phyloP scores from a whole-genome alignment of 2,329 filamentous ascomycete species.

The Elsinoe arachidis region DNA sequence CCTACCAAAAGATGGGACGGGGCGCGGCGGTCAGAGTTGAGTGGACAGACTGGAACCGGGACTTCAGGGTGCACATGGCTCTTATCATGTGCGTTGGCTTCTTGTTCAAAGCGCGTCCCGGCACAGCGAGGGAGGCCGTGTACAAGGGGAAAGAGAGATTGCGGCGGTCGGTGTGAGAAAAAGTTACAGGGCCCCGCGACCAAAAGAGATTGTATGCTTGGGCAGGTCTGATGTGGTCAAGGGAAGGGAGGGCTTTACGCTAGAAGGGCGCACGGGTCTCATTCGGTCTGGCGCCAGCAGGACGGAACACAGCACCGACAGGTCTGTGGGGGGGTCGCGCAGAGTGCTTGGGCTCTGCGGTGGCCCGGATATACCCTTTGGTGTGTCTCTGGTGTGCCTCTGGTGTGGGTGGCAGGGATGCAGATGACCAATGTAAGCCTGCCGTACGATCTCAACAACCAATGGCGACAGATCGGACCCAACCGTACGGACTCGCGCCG shows the following conservation, averaged over 20 bases:
- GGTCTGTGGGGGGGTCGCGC: neutral
- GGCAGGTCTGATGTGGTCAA: neutral
- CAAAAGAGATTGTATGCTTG: constrained; percentile 10
- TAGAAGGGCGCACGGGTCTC: constrained; percentile 2
- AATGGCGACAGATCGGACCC: constrained; percentile 1
- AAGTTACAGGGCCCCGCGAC: constrained; percentile 2
- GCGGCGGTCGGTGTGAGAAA: constrained; percentile 1
- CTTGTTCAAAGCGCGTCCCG: neutral
- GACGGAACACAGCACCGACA: constrained; percentile 3
- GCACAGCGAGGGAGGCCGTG: neutral
- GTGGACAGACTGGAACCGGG: neutral
- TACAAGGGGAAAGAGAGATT: constrained; percentile 6
- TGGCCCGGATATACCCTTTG: neutral
- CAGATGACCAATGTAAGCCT: constrained; percentile 8
- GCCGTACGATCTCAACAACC: neutral
- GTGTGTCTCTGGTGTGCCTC: constrained; percentile 11
- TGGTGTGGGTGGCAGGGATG: constrained; percentile 10
- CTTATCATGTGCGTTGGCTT: constrained; percentile 3
- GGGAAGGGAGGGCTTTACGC: neutral
- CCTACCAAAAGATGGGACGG: neutral
- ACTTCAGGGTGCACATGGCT: constrained; percentile 1
- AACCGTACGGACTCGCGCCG: neutral
- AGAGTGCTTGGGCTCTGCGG: neutral
- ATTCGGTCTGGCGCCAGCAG: constrained; percentile 5
- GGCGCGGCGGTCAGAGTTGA: neutral